phyloP scores from a whole-genome alignment of 768 basidiomycete genomes.

The Dacryopinax spathularia region DNA sequence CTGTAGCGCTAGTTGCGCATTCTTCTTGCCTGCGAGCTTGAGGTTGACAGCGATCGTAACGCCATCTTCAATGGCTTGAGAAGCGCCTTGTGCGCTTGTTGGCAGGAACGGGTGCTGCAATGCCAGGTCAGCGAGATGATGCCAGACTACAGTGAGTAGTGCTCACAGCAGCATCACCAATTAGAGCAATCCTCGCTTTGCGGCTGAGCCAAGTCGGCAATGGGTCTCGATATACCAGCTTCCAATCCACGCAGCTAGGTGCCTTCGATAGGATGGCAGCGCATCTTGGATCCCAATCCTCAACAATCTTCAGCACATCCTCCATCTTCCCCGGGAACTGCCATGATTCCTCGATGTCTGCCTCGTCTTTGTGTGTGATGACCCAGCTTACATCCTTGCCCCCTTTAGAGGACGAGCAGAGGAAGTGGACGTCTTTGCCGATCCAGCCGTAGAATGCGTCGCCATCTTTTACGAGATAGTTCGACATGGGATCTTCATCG shows the following conservation, averaged over 20 bases:
- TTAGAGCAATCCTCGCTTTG: slow-evolving; percentile 16
- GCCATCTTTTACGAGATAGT: slow-evolving; percentile 9
- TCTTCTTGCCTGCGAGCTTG: slow-evolving; percentile 13
- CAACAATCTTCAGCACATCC: slow-evolving; percentile 16
- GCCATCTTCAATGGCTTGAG: slow-evolving; percentile 18
- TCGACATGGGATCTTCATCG: slow-evolving; percentile 14
- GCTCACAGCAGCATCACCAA: slow-evolving; percentile 19
- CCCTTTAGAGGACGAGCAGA: slow-evolving; percentile 13
- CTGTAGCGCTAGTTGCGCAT: slow-evolving; percentile 12
- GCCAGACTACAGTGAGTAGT: background rate
- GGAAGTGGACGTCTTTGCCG: slow-evolving; percentile 16
- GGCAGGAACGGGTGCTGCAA: slow-evolving; percentile 22
- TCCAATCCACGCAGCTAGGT: slow-evolving; percentile 18
- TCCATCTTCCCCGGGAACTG: slow-evolving; percentile 16
- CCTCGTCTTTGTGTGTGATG: slow-evolving; percentile 16
- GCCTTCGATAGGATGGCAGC: slow-evolving; percentile 17
- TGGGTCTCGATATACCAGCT: slow-evolving; percentile 18
- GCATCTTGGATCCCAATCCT: slow-evolving; percentile 20
- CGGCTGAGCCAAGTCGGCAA: slow-evolving; percentile 18
- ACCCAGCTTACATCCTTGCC: slow-evolving; percentile 17
- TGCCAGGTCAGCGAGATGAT: background rate
- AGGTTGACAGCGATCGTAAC: slow-evolving; percentile 16
- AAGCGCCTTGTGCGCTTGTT: slow-evolving; percentile 18
- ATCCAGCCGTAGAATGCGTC: slow-evolving; percentile 16
- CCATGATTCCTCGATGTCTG: slow-evolving; percentile 16